Conservation (phyloP, 2,329 filamentous ascomycete species). For the Aspergillus udagawae region DNA sequence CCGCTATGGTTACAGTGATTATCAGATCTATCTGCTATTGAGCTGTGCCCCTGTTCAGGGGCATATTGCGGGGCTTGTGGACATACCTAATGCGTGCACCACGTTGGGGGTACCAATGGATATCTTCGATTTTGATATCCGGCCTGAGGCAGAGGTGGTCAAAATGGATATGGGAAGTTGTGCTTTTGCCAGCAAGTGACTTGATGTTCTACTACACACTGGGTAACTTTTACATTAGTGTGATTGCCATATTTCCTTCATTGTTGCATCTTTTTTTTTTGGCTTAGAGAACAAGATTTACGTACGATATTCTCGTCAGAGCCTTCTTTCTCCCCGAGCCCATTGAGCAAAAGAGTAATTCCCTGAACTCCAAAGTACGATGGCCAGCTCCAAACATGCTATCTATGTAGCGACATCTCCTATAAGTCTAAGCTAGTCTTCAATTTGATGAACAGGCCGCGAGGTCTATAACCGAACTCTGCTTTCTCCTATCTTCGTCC, state of each 20-base stretch:
- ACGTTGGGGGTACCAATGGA: slow-evolving; percentile 86
- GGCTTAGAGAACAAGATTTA: neutral
- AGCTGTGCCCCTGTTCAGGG: slow-evolving; percentile 85
- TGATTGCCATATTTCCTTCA: neutral
- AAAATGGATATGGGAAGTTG: slow-evolving; percentile 68
- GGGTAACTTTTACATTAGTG: neutral
- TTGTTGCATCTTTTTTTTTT: neutral
- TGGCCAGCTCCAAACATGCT: neutral
- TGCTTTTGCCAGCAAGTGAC: slow-evolving; percentile 52
- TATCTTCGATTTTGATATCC: slow-evolving; percentile 92
- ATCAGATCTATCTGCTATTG: slow-evolving; percentile 82
- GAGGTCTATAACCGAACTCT: neutral
- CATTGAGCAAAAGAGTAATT: neutral
- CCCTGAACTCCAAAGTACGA: neutral
- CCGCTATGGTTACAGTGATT: slow-evolving; percentile 64
- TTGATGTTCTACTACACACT: neutral
- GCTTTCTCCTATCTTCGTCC: slow-evolving; percentile 31
- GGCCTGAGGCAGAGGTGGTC: slow-evolving; percentile 58
- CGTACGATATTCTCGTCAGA: neutral
- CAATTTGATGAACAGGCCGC: neutral
- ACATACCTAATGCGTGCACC: slow-evolving; percentile 87
- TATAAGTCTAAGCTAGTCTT: neutral
- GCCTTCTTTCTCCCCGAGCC: neutral
- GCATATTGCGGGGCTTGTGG: slow-evolving; percentile 83
- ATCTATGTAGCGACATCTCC: neutral